Base-by-base conservation (phyloP, 768 basidiomycete species). In the Austroboletus eburneus region DNA sequence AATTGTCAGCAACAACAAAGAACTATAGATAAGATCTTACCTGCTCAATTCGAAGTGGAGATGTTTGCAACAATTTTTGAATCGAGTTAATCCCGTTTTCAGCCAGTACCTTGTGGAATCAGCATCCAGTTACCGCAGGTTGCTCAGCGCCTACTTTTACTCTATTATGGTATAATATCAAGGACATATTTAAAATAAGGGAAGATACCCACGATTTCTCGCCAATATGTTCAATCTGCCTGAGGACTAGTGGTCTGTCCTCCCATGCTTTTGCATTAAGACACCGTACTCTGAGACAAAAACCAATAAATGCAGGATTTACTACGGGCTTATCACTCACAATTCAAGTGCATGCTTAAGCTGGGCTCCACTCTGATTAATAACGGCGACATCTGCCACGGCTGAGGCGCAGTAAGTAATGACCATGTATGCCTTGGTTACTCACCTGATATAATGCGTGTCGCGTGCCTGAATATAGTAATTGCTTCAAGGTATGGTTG, bases 251-350 rank as follows among this genome's bases (percentile, higher is more conserved):
- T 5, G 91, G 82, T 17, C 88, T 72, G 57, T 92, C 86, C 57
- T 97, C 94, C 95, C 95, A 98, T 35, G 91, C 85, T 56, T 85
- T 91, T 4, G 89, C 90, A 43, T 72, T 77, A 30, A 97, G 59
- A 54, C 83, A 87, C 10, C 94, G 83, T 21, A 85, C 65, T 23
- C 91, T 91, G 39, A 37, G 21, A n/a, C 24, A 13, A 16, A 32
- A 38, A 23, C 12, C 54, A 29, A 60, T 37, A 18, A 36, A 21
- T n/a, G 25, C 13, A 36, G 9, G 23, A 21, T 46, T 16, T 32
- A 9, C 6, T 27, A 10, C 20, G 12, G 20, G 4, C 10, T 45
- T 20, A 10, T 35, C 24, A 64, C 81, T 54, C 61, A 84, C 83
- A 92, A 59, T 65, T 94, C 90, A 12, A 95, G 69, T 0, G 85